Conservation (phyloP, 352 stramenopile species). For the Aphanomyces cochlioides region DNA sequence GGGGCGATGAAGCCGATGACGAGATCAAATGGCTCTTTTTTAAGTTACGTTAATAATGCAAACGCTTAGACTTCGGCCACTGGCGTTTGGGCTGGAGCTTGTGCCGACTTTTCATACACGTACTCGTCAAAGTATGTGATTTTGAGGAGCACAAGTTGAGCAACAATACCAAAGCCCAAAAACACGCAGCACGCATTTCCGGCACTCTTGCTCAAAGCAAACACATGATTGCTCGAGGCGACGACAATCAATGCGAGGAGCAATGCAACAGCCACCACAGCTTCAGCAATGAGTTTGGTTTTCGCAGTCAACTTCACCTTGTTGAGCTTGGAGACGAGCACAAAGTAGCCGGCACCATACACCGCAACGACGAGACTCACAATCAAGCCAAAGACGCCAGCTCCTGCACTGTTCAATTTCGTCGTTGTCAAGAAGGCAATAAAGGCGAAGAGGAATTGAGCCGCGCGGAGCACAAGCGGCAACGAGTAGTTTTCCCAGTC, state of each 20-base stretch:
- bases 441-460: not conserved
- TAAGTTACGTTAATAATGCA: not conserved
- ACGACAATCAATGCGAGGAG: not conserved
- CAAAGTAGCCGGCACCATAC: not conserved
- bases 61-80: not conserved
- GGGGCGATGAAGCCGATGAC: too few relatives aligned
- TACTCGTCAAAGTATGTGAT: conserved; percentile 3
- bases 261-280: not conserved
- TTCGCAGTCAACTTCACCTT: not conserved
- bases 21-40: not conserved
- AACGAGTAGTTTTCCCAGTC: conserved; percentile 8
- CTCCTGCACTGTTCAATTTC: not conserved
- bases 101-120: not conserved
- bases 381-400: not conserved
- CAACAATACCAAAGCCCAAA: not conserved
- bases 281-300: not conserved
- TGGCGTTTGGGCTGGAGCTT: not conserved
- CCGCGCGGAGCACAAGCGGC: conserved; percentile 1
- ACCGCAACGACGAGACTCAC: not conserved
- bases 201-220: not conserved
- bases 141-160: not conserved
- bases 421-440: not conserved
- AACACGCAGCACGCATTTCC: not conserved
- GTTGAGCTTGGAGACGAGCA: not conserved
- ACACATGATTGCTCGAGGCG: not conserved